Evolutionary conservation across 106 monocot species (phyloP), one percentile per base, ranked within the genome.

Genomic region (Dioscorea alata): DNA sequence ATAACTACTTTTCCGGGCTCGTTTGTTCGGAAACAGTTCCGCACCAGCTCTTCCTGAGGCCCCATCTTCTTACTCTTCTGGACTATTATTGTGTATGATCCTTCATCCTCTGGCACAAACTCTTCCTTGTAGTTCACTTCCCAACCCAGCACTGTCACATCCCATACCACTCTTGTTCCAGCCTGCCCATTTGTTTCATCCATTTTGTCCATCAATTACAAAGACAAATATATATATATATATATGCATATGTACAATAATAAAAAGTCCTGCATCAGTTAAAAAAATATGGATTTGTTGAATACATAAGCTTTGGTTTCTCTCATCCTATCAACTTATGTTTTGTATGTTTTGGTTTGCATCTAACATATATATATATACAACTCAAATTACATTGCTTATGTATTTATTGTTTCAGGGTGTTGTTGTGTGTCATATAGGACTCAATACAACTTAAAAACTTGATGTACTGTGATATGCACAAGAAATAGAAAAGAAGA

Each of bases 111-210:
- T 9, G 84, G 80, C 24, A 81, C 67, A 22, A 85, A 85, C 57
- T 85, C 84, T 50, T 81, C 84, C 56, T 85, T 85, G 80, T 85
- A 85, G 71, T 69, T 81, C 77, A 85, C 84, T 22, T 85, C 84
- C 84, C 84, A 85, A 13, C 84, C 80, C 58, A 85, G 20, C 63
- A 85, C 84, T 23, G 65, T 69, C 64, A 85, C 5, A 21, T 85
- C 80, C 84, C 80, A 85, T 2, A 77, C 16, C 16, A 80, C 18
- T 8, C 73, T 81, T 54, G 80, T 70, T 57, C 70, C 84, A 49
- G 49, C 76, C 84, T 84, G 70, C 64, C 65, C n/a, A 56, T 5
- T 21, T n/a, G 33, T 56, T 56, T 5, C 16, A 18, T 28, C 28
- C 28, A 28, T 28, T 28, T 28, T 28, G 28, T 28, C 19, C 19